Conservation (phyloP, 148 eudicot species). For the Silene latifolia region DNA sequence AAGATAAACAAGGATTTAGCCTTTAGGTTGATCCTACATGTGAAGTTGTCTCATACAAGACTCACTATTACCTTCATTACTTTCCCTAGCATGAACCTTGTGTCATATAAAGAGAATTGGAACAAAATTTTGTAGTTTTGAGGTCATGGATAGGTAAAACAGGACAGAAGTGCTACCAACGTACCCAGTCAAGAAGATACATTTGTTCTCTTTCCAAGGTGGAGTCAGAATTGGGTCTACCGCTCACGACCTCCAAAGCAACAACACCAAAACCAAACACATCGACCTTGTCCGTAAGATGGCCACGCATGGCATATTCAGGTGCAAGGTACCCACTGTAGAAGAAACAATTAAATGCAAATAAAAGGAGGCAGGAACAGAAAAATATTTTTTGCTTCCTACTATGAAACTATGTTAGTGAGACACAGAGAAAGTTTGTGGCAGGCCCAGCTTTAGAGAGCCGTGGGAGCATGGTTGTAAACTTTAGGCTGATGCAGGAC, state of each 20-base stretch:
- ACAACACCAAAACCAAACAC: conserved; percentile 86
- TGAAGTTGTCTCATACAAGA: no score
- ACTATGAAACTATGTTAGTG: background rate
- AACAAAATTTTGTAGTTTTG: background rate
- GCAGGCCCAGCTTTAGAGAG: no score
- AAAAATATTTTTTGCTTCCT: background rate
- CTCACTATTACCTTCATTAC: no score
- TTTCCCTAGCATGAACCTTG: background rate
- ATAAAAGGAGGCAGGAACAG: no score
- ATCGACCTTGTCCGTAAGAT: conserved; percentile 88
- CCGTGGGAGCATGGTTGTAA: background rate
- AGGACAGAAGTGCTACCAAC: background rate
- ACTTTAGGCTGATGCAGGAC: no score
- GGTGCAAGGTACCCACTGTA: conserved; percentile 95
- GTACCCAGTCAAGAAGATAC: conserved; percentile 95
- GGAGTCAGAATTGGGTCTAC: conserved; percentile 67
- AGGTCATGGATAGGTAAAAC: background rate
- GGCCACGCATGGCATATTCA: conserved; percentile 92
- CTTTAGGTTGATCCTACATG: no score
- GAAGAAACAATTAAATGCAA: background rate
- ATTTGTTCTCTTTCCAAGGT: conserved; percentile 46
- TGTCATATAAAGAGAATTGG: background rate
- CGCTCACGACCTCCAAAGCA: conserved; percentile 76
- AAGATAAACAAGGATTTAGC: no score
- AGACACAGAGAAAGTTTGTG: no score